Evolutionary conservation across 2,329 filamentous ascomycete species (phyloP).

Genomic region (Arthroderma sp.): DNA sequence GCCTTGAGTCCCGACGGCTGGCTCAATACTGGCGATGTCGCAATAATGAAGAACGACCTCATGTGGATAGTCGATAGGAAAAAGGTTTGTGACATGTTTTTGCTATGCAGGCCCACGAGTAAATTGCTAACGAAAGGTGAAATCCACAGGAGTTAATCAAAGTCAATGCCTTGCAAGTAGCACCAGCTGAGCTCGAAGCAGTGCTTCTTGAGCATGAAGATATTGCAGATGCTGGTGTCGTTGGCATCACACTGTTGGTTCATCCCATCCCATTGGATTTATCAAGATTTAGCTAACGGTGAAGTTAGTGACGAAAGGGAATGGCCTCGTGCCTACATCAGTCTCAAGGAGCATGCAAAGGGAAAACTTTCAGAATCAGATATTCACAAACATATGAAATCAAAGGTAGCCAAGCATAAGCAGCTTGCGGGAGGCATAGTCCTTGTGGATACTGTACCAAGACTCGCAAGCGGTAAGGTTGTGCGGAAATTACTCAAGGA

Average conservation of each 20-base stretch:
- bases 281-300: constrained; percentile 18
- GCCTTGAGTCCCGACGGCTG: constrained; percentile 55
- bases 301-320: constrained; percentile 35
- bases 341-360: constrained; percentile 34
- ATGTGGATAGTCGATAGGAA: constrained; percentile 80
- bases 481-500: constrained; percentile 31
- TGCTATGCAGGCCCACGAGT: constrained; percentile 6
- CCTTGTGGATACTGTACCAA: constrained; percentile 34
- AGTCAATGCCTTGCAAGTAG: constrained; percentile 58
- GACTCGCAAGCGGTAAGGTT: constrained; percentile 37
- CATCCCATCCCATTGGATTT: background rate
- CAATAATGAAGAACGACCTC: constrained; percentile 60
- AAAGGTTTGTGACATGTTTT: constrained; percentile 22
- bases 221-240: constrained; percentile 48
- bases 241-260: constrained; percentile 42
- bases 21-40: constrained; percentile 82
- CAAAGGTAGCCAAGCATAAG: constrained; percentile 33
- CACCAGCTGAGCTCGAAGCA: constrained; percentile 53
- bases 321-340: constrained; percentile 54
- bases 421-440: constrained; percentile 32
- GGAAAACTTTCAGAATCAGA: constrained; percentile 31
- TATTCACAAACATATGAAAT: constrained; percentile 29
- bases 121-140: constrained; percentile 22
- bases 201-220: constrained; percentile 36
- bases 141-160: constrained; percentile 44